Evolutionary conservation across 2,329 filamentous ascomycete genomes (phyloP).

Genomic region (Fusarium sp.): DNA sequence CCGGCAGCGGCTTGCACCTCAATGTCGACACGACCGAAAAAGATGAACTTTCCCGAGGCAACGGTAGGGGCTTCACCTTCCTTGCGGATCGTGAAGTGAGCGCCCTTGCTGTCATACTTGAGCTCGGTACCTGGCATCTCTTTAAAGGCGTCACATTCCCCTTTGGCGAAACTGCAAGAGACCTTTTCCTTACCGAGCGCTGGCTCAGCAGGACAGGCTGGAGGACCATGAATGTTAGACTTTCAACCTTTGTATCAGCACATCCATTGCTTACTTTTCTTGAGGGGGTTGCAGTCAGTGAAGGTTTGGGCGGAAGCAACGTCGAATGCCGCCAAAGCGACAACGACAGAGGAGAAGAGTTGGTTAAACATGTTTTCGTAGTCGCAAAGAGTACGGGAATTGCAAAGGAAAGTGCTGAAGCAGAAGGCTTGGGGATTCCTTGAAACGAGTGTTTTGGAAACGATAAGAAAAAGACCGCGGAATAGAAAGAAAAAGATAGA

Average conservation of each 20-base stretch:
- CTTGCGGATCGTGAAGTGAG: slow-evolving; percentile 76
- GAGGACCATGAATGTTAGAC: not conserved
- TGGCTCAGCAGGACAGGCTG: slow-evolving; percentile 79
- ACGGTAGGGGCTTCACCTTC: slow-evolving; percentile 80
- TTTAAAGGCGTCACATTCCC: slow-evolving; percentile 71
- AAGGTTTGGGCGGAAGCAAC: slow-evolving; percentile 68
- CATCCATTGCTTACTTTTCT: slow-evolving; percentile 58
- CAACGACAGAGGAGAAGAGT: slow-evolving; percentile 1
- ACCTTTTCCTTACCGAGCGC: slow-evolving; percentile 76
- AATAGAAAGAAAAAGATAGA: not conserved
- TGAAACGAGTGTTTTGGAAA: not conserved
- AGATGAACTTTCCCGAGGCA: slow-evolving; percentile 87
- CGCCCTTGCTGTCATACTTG: slow-evolving; percentile 64
- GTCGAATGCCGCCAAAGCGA: slow-evolving; percentile 17
- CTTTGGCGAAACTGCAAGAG: slow-evolving; percentile 82
- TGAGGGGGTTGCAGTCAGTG: slow-evolving; percentile 67
- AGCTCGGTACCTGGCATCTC: slow-evolving; percentile 63
- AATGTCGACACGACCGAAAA: slow-evolving; percentile 91
- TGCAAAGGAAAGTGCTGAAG: not conserved
- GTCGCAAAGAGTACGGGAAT: not conserved
- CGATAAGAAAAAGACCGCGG: not conserved
- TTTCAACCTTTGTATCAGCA: not conserved
- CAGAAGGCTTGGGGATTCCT: not conserved
- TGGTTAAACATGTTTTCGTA: not conserved
- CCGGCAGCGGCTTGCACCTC: slow-evolving; percentile 84